Evolutionary conservation across 148 eudicot genomes (phyloP).

Genomic region (Fagopyrum esculentum): DNA sequence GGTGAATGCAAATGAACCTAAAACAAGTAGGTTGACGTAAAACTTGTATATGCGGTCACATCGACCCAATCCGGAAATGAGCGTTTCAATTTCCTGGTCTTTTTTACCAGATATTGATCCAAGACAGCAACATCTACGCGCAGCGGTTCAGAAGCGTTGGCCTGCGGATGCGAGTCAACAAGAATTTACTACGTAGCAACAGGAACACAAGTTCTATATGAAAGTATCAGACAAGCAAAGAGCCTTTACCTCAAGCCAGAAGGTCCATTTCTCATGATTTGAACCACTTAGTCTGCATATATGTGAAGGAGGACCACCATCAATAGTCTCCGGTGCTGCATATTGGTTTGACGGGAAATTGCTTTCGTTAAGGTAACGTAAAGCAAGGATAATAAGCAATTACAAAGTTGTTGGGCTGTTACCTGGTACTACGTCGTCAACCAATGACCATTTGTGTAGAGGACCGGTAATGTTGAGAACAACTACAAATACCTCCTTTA

Average conservation of each 20-base stretch:
- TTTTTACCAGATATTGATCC: constrained; percentile 59
- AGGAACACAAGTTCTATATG: neutral
- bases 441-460: constrained; percentile 83
- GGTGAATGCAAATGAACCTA: constrained; percentile 23
- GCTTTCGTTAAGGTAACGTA: constrained; percentile 6
- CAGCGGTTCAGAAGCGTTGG: constrained; percentile 55
- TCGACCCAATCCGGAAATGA: constrained; percentile 87
- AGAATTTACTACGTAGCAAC: neutral
- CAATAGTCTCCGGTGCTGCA: constrained; percentile 60
- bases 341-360: constrained; percentile 14
- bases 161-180: constrained; percentile 33
- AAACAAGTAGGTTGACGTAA: constrained; percentile 61
- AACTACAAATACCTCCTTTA: constrained; percentile 87
- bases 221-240: constrained; percentile 1
- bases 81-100: constrained; percentile 44
- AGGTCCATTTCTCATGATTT: constrained; percentile 71
- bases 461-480: constrained; percentile 93
- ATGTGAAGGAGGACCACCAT: constrained; percentile 75
- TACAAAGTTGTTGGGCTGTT: neutral
- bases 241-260: constrained; percentile 85
- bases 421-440: constrained; percentile 70
- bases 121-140: constrained; percentile 72
- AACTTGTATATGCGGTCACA: constrained; percentile 62
- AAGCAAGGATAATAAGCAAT: neutral
- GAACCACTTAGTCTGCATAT: constrained; percentile 84